A percentile compares a stretch with the other conserved stretches of the same genome.
Conservation (phyloP, 2,329 filamentous ascomycete genomes). For the Pseudocercospora macadamiae region DNA sequence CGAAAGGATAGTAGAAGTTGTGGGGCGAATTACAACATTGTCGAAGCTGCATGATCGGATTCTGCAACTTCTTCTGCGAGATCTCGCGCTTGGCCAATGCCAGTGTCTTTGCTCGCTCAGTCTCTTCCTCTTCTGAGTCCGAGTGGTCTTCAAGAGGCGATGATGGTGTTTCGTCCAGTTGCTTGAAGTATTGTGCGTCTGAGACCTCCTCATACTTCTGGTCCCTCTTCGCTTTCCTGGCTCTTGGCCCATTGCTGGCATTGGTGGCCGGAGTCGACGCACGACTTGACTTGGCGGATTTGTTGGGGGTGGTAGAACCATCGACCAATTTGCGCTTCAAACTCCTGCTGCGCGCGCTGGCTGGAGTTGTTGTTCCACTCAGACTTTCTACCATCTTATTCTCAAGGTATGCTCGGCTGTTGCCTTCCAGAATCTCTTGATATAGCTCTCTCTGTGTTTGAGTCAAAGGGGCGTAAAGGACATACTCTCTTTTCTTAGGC, state of each 20-base stretch:
- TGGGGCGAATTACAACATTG: slow-evolving; percentile 92
- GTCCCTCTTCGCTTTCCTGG: slow-evolving; percentile 56
- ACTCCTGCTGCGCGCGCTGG: slow-evolving; percentile 49
- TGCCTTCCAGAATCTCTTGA: slow-evolving; percentile 66
- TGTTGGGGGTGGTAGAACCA: slow-evolving; percentile 57
- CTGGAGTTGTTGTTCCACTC: slow-evolving; percentile 56
- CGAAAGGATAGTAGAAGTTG: slow-evolving; percentile 93
- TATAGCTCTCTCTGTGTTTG: slow-evolving; percentile 91
- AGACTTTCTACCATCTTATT: slow-evolving; percentile 73
- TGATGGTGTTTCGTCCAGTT: slow-evolving; percentile 59
- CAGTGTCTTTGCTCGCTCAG: slow-evolving; percentile 67
- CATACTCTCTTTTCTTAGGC: slow-evolving; percentile 96
- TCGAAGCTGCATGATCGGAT: slow-evolving; percentile 87
- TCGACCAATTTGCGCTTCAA: slow-evolving; percentile 60
- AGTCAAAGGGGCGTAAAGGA: slow-evolving; percentile 90
- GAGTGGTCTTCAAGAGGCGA: slow-evolving; percentile 46
- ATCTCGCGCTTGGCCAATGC: slow-evolving; percentile 86
- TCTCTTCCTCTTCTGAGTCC: slow-evolving; percentile 59
- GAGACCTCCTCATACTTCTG: slow-evolving; percentile 71
- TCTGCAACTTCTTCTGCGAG: slow-evolving; percentile 87
- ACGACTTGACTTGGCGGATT: slow-evolving; percentile 75
- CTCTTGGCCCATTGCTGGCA: slow-evolving; percentile 52
- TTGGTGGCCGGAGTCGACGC: slow-evolving; percentile 71
- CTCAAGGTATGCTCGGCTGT: slow-evolving; percentile 65
- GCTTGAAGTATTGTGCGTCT: slow-evolving; percentile 81